These are phyloP conservation scores for Penicillium brasilianum DNA, from an alignment of 2,329 filamentous ascomycete species.

Conservation along the genomic window DNA sequence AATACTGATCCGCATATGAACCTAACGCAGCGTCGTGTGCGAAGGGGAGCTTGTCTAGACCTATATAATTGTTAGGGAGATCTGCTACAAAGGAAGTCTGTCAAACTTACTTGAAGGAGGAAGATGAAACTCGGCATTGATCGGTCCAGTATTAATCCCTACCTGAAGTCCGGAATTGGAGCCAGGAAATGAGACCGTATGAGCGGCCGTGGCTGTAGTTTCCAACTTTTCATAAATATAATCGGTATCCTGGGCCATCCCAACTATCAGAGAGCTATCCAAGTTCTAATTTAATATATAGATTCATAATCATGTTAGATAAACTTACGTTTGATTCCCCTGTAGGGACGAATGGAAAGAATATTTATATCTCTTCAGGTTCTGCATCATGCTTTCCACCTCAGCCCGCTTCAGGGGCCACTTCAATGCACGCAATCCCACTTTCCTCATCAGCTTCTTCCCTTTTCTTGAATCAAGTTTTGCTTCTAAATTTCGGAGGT, in stretches of 20 bases:
- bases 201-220: too few species aligned
- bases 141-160: too few species aligned
- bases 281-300: slow-evolving; percentile 11
- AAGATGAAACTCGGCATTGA: too few species aligned
- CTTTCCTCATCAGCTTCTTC: slow-evolving; percentile 26
- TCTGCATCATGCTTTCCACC: slow-evolving; percentile 25
- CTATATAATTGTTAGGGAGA: too few species aligned
- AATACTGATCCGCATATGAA: too few species aligned
- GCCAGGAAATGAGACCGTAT: too few species aligned
- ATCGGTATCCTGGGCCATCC: slow-evolving; percentile 11
- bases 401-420: slow-evolving; percentile 38
- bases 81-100: too few species aligned
- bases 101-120: too few species aligned
- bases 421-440: slow-evolving; percentile 35
- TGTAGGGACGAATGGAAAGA: slow-evolving; percentile 34
- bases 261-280: slow-evolving; percentile 12
- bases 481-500: slow-evolving; percentile 17
- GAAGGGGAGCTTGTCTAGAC: too few species aligned
- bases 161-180: too few species aligned
- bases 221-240: too few species aligned
- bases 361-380: slow-evolving; percentile 32
- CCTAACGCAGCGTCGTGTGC: too few species aligned
- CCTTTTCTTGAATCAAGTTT: slow-evolving; percentile 23
- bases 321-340: slow-evolving; percentile 37
- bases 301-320: slow-evolving; percentile 13